Evolutionary conservation across 1,284 basidiomycete species (phyloP).

Genomic region (Entoloma clypeatum): DNA sequence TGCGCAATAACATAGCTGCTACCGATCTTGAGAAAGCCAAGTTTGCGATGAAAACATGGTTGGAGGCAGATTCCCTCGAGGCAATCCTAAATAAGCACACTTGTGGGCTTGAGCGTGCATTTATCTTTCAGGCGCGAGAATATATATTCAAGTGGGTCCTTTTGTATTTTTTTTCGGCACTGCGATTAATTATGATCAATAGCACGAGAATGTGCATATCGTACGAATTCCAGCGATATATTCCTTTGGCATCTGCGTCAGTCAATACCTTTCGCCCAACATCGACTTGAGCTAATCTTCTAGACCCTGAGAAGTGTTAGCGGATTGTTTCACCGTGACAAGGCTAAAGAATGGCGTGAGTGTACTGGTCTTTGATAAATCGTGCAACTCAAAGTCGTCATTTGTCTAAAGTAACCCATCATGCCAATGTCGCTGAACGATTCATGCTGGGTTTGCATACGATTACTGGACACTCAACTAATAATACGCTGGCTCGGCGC

Average conservation of each 20-base stretch:
- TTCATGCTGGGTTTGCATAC: slow-evolving; percentile 58
- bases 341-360: slow-evolving; percentile 75
- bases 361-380: slow-evolving; percentile 18
- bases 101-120: slow-evolving; percentile 62
- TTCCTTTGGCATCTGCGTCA: slow-evolving; percentile 58
- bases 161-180: slow-evolving; percentile 3
- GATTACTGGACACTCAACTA: slow-evolving; percentile 59
- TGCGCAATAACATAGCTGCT: slow-evolving; percentile 42
- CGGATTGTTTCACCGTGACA: slow-evolving; percentile 54
- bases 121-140: slow-evolving; percentile 67
- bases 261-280: slow-evolving; percentile 23
- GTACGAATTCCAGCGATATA: slow-evolving; percentile 62
- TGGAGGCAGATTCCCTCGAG: slow-evolving; percentile 68
- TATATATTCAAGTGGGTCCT: slow-evolving; percentile 68
- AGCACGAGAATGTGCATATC: slow-evolving; percentile 71
- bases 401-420: slow-evolving; percentile 51
- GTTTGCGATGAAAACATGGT: slow-evolving; percentile 65
- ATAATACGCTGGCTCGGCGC: slow-evolving; percentile 48
- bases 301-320: slow-evolving; percentile 40
- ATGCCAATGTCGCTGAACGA: slow-evolving; percentile 55
- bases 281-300: background rate
- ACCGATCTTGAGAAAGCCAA: slow-evolving; percentile 50
- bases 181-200: slow-evolving; percentile 8
- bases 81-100: slow-evolving; percentile 57
- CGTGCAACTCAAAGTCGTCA: slow-evolving; percentile 11